Evolutionary conservation across 2,329 filamentous ascomycete genomes (phyloP), one percentile per base, ranked within the genome.

Genomic region (Sclerotinia borealis): DNA sequence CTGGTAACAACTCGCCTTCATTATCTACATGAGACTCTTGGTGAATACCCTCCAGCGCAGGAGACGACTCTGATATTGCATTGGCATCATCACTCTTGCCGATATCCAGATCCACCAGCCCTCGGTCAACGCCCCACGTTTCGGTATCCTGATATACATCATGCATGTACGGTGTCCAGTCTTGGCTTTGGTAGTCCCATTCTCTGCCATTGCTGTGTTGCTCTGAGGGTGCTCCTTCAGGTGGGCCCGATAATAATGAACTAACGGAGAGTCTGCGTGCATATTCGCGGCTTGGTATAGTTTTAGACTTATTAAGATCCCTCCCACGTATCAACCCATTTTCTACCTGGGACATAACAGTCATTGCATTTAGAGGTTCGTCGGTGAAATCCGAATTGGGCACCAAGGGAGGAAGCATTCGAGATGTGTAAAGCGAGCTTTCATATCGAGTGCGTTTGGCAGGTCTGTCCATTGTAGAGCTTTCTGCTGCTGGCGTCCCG

Each of bases 51-150:
- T 68, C 61, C 4, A 64, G n/a, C 15, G 77, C 68, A 1, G 79
- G 77, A 59, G 76, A 77, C 51, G 75, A 75, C 51, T 75, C 78
- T 48, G 81, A 81, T 45, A 93, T 86, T 19, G 89, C 89, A 56
- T 83, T 83, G 36, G 78, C 76, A 68, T 93, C 90, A 70, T 92
- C 84, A 69, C 93, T 93, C 58, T 81, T 83, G 34, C 85, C 85
- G 1, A 90, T 77, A 69, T 93, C 90, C 25, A 85, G 76, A 75
- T 93, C 90, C 11, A 82, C 81, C 65, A 85, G 79, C 0, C 90
- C 91, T 63, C 84, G 80, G 71, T 93, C 91, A 65, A 89, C 83
- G 7, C 91, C 90, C 72, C 90, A 92, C 49, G 80, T 83, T 8
- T 76, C 81, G 41, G 76, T 75, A 67, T 78, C 71, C 64, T 77